Conservation (phyloP, 2,329 filamentous ascomycete species). For the Aspergillus fructus region DNA sequence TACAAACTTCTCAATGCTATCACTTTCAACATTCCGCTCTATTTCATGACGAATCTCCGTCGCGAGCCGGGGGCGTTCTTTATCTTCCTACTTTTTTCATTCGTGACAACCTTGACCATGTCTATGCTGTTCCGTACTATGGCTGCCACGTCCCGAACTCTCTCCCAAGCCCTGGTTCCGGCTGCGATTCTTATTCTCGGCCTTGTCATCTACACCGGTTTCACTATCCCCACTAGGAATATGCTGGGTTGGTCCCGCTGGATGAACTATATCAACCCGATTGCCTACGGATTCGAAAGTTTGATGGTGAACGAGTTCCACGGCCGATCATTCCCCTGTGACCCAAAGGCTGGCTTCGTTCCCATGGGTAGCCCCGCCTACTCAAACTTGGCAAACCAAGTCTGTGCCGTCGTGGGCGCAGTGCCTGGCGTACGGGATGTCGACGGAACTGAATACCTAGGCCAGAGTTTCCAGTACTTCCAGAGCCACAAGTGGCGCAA, state of each 20-base stretch:
- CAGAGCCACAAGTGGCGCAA: slow-evolving; percentile 65
- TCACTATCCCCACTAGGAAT: slow-evolving; percentile 49
- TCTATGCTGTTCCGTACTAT: slow-evolving; percentile 84
- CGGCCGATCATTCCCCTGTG: slow-evolving; percentile 58
- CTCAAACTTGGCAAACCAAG: slow-evolving; percentile 38
- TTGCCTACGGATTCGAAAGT: slow-evolving; percentile 77
- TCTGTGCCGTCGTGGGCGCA: slow-evolving; percentile 63
- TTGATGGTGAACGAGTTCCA: slow-evolving; percentile 83
- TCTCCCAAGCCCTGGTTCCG: slow-evolving; percentile 58
- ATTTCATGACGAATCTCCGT: slow-evolving; percentile 83
- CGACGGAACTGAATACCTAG: slow-evolving; percentile 59
- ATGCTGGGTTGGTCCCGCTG: slow-evolving; percentile 81
- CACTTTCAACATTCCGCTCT: slow-evolving; percentile 75
- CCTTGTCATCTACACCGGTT: slow-evolving; percentile 51
- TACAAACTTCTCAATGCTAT: slow-evolving; percentile 76
- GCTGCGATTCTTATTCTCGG: slow-evolving; percentile 50
- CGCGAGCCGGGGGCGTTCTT: slow-evolving; percentile 77
- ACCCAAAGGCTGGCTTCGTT: slow-evolving; percentile 32
- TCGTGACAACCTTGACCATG: slow-evolving; percentile 72
- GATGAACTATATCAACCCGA: slow-evolving; percentile 78
- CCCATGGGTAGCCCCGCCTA: slow-evolving; percentile 44
- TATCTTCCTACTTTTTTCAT: slow-evolving; percentile 77
- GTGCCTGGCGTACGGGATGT: slow-evolving; percentile 54
- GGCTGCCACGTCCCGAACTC: slow-evolving; percentile 70
- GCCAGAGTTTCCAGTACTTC: slow-evolving; percentile 57